These are phyloP conservation scores for Capsicum rhomboideum DNA, from an alignment of 257 asterid genomes.

Conservation along the genomic window DNA sequence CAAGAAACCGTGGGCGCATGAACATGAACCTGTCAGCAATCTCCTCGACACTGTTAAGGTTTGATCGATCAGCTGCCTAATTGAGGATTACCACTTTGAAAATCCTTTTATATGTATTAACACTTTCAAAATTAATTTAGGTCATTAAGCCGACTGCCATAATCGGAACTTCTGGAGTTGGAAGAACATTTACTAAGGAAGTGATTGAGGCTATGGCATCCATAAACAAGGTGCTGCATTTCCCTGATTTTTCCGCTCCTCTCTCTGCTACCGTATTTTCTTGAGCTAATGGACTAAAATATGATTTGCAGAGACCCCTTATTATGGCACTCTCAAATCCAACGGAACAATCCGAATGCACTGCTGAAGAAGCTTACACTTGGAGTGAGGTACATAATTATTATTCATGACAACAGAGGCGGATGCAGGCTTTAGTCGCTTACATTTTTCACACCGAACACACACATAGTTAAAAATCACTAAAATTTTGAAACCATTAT, in stretches of 20 bases:
- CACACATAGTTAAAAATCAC: background rate
- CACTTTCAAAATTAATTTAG: constrained; percentile 21
- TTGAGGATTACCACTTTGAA: background rate
- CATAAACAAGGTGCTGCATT: constrained; percentile 46
- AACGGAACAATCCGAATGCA: constrained; percentile 96
- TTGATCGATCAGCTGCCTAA: constrained; percentile 1
- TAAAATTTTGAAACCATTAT: background rate
- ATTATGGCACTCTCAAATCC: constrained; percentile 97
- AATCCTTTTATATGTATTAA: background rate
- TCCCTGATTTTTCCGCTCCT: background rate
- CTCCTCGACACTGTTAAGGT: constrained; percentile 94
- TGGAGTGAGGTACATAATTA: constrained; percentile 65
- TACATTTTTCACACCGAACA: too few species aligned
- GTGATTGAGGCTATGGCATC: constrained; percentile 85
- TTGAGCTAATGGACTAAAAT: background rate
- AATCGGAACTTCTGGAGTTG: constrained; percentile 95
- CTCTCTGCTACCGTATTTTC: background rate
- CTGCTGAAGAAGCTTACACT: constrained; percentile 90
- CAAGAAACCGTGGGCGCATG: constrained; percentile 96
- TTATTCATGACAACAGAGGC: background rate
- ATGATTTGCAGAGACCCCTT: constrained; percentile 67
- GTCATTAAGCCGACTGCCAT: constrained; percentile 81
- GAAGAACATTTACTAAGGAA: constrained; percentile 73
- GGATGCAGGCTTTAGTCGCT: background rate
- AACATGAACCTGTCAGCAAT: constrained; percentile 52